Base-by-base conservation (phyloP, 768 basidiomycete species). In the Mycena epipterygia region DNA sequence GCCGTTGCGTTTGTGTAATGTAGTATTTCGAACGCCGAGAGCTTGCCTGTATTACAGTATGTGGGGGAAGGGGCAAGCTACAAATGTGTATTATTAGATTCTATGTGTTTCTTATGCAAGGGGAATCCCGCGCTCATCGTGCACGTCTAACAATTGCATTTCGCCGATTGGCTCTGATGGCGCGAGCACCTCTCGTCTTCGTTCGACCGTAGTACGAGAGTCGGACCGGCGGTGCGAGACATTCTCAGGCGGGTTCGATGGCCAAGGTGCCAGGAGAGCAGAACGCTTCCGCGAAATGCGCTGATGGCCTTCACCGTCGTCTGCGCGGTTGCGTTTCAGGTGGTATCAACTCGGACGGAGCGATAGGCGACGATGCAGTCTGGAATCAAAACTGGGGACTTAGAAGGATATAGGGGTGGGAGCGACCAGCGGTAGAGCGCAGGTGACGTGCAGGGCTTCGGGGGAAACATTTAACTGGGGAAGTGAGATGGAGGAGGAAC, bases 211-310 rank as follows among this genome's bases (percentile, higher is more conserved):
- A 29, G 53, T 4, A 11, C 39, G 27, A 19, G 37, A 27, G 25
- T 9, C 14, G 17, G 39, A 39, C 3, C 6, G 23, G 13, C 39
- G 5, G 19, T 9, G 23, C 16, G 5, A 3, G 8, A 17, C 8
- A 19, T 11, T 13, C 21, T 39, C 23, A 12, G 42, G 42, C 25
- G 14, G 42, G 23, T 8, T 60, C 8, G 58, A 35, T 35, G 49
- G 49, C 49, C 42, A 66, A 9, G 33, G 44, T 21, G 27, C 39
- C 33, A 46, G 42, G 9, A 64, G 51, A 25, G 29, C 27, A 19
- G 64, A 66, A 30, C 64, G 64, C 46, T 39, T 49, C 19, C 16
- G 42, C 17, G 56, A 58, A 23, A 66, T 66, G 13, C 64, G 64
- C 19, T 46, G 42, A 27, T 64, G 56, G 16, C 7, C 39, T 58